Conservation (phyloP, 2,329 filamentous ascomycete species). For the Juglanconis sp. region DNA sequence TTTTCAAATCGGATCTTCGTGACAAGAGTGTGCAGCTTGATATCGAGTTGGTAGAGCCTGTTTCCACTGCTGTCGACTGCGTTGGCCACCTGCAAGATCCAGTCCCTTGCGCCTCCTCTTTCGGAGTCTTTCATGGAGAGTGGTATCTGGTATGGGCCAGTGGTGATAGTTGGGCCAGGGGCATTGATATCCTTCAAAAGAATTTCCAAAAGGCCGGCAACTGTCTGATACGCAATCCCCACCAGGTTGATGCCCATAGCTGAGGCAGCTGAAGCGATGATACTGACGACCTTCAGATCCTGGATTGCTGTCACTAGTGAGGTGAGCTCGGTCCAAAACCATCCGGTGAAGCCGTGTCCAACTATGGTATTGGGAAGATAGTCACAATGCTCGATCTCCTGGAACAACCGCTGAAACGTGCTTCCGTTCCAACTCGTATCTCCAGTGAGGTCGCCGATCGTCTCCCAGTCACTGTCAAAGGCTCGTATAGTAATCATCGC, state of each 20-base stretch:
- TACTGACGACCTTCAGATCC: conserved; percentile 51
- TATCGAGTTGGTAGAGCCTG: conserved; percentile 10
- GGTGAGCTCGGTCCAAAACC: conserved; percentile 50
- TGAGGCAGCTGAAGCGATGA: conserved; percentile 49
- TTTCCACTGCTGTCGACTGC: neutral
- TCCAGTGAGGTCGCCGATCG: conserved; percentile 51
- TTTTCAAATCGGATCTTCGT: conserved; percentile 15
- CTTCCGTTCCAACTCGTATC: conserved; percentile 47
- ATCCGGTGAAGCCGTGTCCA: conserved; percentile 58
- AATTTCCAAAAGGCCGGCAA: conserved; percentile 44
- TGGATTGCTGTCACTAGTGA: conserved; percentile 47
- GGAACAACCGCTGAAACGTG: conserved; percentile 50
- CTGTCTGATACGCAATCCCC: conserved; percentile 28
- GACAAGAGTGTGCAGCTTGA: conserved; percentile 13
- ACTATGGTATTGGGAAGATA: conserved; percentile 36
- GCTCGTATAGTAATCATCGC: conserved; percentile 52
- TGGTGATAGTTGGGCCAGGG: conserved; percentile 39
- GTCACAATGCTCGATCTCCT: conserved; percentile 43
- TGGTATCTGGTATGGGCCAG: conserved; percentile 57
- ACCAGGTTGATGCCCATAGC: conserved; percentile 41
- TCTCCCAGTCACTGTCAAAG: conserved; percentile 49
- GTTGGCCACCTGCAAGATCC: conserved; percentile 9
- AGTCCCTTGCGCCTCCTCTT: conserved; percentile 36
- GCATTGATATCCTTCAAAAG: conserved; percentile 46
- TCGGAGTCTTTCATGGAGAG: conserved; percentile 33